Percentiles rank a stretch among this genome's conserved stretches.
Evolutionary conservation across 441 rosid species (phyloP).

Genomic region (Aleurites moluccanus): DNA sequence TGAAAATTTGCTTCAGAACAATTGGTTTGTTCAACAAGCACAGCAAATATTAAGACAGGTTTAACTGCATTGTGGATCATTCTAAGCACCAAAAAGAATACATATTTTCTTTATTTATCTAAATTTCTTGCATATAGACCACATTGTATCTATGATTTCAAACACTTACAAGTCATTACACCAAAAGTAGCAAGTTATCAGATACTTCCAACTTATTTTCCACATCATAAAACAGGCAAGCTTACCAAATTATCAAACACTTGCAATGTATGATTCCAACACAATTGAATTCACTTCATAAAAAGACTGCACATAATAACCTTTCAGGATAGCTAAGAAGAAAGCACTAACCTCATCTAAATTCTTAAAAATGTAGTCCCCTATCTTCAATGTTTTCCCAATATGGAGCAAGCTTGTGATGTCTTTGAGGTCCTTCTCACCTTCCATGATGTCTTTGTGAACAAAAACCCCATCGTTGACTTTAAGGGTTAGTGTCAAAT

Average conservation of each 20-base stretch:
- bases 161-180: not conserved
- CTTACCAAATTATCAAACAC: not conserved
- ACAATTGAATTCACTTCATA: too few species aligned
- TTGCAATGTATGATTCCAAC: not conserved
- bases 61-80: not conserved
- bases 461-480: slow-evolving; percentile 70
- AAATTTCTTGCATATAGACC: not conserved
- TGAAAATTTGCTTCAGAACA: not conserved
- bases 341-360: slow-evolving; percentile 62
- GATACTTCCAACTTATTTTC: not conserved
- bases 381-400: slow-evolving; percentile 76
- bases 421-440: slow-evolving; percentile 76
- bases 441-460: slow-evolving; percentile 81
- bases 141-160: not conserved
- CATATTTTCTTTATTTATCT: not conserved
- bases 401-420: slow-evolving; percentile 69
- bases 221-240: too few species aligned
- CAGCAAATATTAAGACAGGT: not conserved
- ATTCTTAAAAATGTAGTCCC: slow-evolving; percentile 75
- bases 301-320: not conserved
- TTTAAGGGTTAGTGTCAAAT: slow-evolving; percentile 70
- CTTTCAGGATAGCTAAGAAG: slow-evolving; percentile 7
- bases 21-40: too few species aligned
- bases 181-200: not conserved
- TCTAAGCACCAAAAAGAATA: not conserved